Evolutionary conservation across 1,139 yeast genomes (phyloP).

Genomic region (Candida sp.): DNA sequence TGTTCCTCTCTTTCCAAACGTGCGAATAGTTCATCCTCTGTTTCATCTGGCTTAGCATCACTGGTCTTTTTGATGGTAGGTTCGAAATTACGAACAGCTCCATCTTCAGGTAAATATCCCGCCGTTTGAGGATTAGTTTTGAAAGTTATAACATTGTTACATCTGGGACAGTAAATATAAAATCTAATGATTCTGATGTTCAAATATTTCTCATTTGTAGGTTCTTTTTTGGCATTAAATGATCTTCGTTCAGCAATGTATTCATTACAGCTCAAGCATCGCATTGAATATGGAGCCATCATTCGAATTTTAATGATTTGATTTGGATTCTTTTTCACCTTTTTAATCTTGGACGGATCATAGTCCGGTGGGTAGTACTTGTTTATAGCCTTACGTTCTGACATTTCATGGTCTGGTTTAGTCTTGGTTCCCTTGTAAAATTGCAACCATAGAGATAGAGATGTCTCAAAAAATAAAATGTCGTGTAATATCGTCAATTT

Average conservation of each 20-base stretch:
- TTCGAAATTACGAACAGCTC: slow-evolving; percentile 76
- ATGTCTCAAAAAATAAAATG: slow-evolving; percentile 1
- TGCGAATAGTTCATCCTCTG: slow-evolving; percentile 68
- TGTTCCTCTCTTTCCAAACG: slow-evolving; percentile 67
- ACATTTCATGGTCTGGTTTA: slow-evolving; percentile 42
- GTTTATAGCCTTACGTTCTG: slow-evolving; percentile 83
- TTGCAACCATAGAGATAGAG: too few relatives aligned
- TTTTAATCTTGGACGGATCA: slow-evolving; percentile 69
- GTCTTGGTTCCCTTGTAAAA: too few relatives aligned
- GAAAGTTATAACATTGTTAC: slow-evolving; percentile 70
- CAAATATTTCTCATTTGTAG: slow-evolving; percentile 66
- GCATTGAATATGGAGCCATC: slow-evolving; percentile 94
- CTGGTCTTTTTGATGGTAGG: slow-evolving; percentile 33
- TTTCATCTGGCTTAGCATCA: slow-evolving; percentile 33
- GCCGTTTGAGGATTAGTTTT: slow-evolving; percentile 86
- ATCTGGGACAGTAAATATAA: slow-evolving; percentile 79
- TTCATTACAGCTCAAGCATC: slow-evolving; percentile 77
- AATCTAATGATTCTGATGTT: slow-evolving; percentile 71
- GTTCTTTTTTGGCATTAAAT: slow-evolving; percentile 87
- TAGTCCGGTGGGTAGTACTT: slow-evolving; percentile 91
- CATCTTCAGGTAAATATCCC: slow-evolving; percentile 74
- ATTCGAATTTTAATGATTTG: slow-evolving; percentile 61
- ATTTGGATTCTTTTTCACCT: slow-evolving; percentile 36
- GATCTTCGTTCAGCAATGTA: slow-evolving; percentile 82
- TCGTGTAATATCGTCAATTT: too few relatives aligned